Base-by-base conservation (phyloP, 805 yeast species). In the Trichomonascus vanleenenianus region DNA sequence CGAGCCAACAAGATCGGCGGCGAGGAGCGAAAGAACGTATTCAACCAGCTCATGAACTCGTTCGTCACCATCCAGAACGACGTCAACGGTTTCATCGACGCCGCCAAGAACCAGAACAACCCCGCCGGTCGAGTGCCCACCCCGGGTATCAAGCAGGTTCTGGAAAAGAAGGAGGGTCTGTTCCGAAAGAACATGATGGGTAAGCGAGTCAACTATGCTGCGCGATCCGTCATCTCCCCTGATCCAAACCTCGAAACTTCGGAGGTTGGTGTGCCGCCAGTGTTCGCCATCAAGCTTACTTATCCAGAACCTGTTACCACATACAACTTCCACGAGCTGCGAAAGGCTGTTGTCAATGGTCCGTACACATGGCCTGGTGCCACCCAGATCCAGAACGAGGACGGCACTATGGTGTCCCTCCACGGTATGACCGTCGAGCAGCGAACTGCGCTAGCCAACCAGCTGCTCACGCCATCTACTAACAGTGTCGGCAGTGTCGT, bases 121-220 rank as follows among this genome's bases (percentile, higher is more conserved):
- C 74, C 72, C 39, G 81, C 81, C 19, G 79, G 83, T 10, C 78
- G 81, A 51, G 67, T 77, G 42, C 89, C 96, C 20, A 76, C 78
- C 34, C 99, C 99, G 2, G 99, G 99, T 71, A 79, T 93, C 59
- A 93, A 93, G 64, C 98, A 93, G 72, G 95, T 96, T 9, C 73
- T 93, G 60, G 99, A 93, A 67, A 91, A 93, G 80, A 93, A 93
- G 65, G 99, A 93, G 68, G 99, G 99, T 63, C 73, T 91, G 53
- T 93, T 93, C 74, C 80, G 99, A 73, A 93, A 91, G 64, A 96
- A 93, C 62, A 93, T 93, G 98, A 93, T 93, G 99, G 99, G 99
- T 64, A 93, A 93, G 74, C 88, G 99, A 73, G 99, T 93, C 49
- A 94, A 93, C 65, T 91, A 86, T 61, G 96, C 97, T 44, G 98